Evolutionary conservation across 345 rosid species (phyloP).

Genomic region (Arabidopsis arenosa): DNA sequence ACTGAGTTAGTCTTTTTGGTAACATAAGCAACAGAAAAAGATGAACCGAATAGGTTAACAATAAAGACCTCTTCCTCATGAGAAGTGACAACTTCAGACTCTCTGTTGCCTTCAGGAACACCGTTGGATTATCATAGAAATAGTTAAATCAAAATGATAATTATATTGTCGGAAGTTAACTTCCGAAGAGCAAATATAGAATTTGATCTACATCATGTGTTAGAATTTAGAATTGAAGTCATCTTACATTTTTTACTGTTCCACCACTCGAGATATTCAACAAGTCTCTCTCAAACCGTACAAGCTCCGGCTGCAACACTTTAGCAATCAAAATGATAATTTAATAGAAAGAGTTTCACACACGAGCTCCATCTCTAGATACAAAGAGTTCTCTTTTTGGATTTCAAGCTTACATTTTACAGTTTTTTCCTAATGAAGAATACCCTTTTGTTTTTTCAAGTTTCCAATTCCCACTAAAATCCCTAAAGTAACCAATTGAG

Average conservation of each 20-base stretch:
- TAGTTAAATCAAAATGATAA: too few species aligned
- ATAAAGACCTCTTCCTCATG: constrained; percentile 53
- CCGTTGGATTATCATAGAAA: constrained; percentile 45
- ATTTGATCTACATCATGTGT: neutral
- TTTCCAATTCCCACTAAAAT: too few species aligned
- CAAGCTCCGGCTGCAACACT: constrained; percentile 91
- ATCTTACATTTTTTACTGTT: constrained; percentile 68
- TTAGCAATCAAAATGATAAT: constrained; percentile 17
- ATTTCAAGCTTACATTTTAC: too few species aligned
- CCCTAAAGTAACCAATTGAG: too few species aligned
- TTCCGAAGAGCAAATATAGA: neutral
- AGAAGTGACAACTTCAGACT: constrained; percentile 45
- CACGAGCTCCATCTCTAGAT: too few species aligned
- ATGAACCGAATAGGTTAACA: constrained; percentile 16
- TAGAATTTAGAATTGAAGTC: neutral
- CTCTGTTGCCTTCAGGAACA: constrained; percentile 41
- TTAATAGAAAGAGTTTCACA: neutral
- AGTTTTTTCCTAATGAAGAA: too few species aligned
- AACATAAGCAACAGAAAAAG: neutral
- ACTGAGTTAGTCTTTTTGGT: constrained; percentile 14
- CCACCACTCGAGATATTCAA: constrained; percentile 90
- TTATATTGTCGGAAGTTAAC: too few species aligned
- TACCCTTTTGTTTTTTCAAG: too few species aligned
- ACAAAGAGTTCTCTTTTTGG: too few species aligned
- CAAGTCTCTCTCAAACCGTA: constrained; percentile 87